Conservation (phyloP, 176 grass and related monocot genomes). For the Otatea glauca region DNA sequence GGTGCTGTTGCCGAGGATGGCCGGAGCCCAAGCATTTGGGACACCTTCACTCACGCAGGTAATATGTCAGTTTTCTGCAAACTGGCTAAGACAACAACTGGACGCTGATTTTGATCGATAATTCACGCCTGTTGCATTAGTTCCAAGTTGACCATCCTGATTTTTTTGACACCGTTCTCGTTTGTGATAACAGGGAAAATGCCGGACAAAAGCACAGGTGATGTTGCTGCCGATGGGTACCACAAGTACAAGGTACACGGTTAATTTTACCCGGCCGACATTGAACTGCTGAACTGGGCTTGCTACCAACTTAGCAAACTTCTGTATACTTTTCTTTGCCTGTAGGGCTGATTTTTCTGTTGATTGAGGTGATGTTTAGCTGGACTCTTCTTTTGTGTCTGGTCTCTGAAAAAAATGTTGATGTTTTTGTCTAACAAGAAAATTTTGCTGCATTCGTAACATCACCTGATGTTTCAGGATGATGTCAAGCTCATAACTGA, state of each 20-base stretch:
- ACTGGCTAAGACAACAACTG: not conserved
- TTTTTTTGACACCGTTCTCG: not conserved
- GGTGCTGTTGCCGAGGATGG: constrained; percentile 36
- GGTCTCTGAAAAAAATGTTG: not conserved
- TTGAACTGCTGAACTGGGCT: not conserved
- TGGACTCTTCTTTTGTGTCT: not conserved
- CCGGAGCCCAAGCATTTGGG: constrained; percentile 46
- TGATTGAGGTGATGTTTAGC: not conserved
- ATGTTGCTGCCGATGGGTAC: constrained; percentile 23
- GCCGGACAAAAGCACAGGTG: constrained; percentile 17
- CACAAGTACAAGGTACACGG: constrained; percentile 38
- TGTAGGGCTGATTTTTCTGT: not conserved
- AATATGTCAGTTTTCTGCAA: not conserved
- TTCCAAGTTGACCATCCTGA: not conserved
- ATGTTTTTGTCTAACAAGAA: not conserved
- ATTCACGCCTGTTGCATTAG: not conserved
- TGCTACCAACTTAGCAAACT: not conserved
- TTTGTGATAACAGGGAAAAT: constrained; percentile 6
- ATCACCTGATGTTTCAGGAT: constrained; percentile 47
- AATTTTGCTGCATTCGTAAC: not conserved
- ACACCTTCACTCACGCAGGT: constrained; percentile 33
- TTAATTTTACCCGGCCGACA: not conserved
- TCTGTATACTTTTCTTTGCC: not conserved
- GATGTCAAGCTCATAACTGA: constrained; percentile 69
- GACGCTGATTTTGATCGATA: not conserved